Percentiles rank a stretch among this genome's conserved stretches.
Conservation (phyloP, 768 basidiomycete genomes). For the Grammothele lineata region DNA sequence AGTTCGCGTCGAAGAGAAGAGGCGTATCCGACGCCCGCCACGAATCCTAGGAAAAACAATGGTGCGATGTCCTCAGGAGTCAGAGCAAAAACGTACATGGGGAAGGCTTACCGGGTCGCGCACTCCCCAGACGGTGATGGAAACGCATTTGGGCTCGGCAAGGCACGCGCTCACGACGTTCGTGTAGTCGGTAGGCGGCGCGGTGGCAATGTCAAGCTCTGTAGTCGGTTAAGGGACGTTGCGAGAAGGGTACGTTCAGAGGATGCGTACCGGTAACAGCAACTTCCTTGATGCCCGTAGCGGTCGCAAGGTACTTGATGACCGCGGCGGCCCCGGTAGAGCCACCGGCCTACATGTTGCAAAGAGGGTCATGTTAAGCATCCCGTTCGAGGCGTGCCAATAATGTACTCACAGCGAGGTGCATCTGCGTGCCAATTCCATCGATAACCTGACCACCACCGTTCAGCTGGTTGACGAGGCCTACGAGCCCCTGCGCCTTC, state of each 20-base stretch:
- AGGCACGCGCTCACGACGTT: slow-evolving; percentile 44
- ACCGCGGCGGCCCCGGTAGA: slow-evolving; percentile 39
- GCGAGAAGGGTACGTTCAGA: too few species aligned
- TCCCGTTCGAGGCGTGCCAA: too few species aligned
- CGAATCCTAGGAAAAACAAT: slow-evolving; percentile 32
- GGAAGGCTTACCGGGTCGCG: slow-evolving; percentile 34
- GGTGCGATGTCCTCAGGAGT: too few species aligned
- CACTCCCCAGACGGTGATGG: slow-evolving; percentile 48
- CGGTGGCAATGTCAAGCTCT: slow-evolving; percentile 25
- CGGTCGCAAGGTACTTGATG: slow-evolving; percentile 40
- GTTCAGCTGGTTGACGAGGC: slow-evolving; percentile 40
- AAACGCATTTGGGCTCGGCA: slow-evolving; percentile 35
- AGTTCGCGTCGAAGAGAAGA: slow-evolving; percentile 43
- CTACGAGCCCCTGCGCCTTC: slow-evolving; percentile 35
- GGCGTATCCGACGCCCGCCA: slow-evolving; percentile 41
- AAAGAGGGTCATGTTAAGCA: too few species aligned
- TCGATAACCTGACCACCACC: slow-evolving; percentile 37
- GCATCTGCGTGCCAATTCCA: slow-evolving; percentile 46
- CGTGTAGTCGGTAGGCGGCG: slow-evolving; percentile 37
- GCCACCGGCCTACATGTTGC: too few species aligned
- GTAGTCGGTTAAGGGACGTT: neutral
- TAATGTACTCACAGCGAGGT: too few species aligned
- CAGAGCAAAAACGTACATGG: neutral
- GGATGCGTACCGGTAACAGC: slow-evolving; percentile 42
- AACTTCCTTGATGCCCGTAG: slow-evolving; percentile 36